A percentile compares a stretch with the other conserved stretches of the same genome.
Evolutionary conservation across 139 green algal species (phyloP).

Genomic region (Coelastrella sp.): DNA sequence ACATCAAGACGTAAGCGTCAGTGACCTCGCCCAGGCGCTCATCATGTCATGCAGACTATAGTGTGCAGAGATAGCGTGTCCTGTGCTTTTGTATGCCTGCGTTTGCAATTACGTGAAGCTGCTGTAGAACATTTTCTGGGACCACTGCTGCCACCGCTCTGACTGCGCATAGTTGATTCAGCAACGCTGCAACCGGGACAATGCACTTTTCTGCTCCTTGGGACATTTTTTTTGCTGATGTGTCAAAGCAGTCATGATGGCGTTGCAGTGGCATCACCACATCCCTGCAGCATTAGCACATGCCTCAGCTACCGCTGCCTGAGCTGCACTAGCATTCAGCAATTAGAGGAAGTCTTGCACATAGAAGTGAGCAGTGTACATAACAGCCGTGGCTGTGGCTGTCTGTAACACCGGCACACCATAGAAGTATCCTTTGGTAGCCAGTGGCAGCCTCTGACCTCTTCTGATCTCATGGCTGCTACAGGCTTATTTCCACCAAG

Average conservation of each 20-base stretch:
- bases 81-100: background rate
- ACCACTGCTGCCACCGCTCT: background rate
- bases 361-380: no score
- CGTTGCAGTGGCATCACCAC: conserved; percentile 2
- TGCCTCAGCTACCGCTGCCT: background rate
- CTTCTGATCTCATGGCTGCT: no score
- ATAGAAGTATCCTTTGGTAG: no score
- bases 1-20: conserved; percentile 60
- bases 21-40: background rate
- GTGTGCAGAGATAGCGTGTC: no score
- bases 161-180: no score
- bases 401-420: background rate
- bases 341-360: no score
- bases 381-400: background rate
- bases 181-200: no score
- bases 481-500: conserved; percentile 51
- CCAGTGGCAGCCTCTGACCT: no score
- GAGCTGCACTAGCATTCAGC: background rate
- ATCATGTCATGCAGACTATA: background rate
- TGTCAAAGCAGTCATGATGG: background rate
- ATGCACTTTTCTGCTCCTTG: background rate
- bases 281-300: background rate
- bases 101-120: background rate
- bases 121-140: background rate
- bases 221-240: background rate